Percentiles rank a stretch among this genome's conserved stretches.
Conservation (phyloP, 768 basidiomycete species). For the Leccinum subgranulosum region DNA sequence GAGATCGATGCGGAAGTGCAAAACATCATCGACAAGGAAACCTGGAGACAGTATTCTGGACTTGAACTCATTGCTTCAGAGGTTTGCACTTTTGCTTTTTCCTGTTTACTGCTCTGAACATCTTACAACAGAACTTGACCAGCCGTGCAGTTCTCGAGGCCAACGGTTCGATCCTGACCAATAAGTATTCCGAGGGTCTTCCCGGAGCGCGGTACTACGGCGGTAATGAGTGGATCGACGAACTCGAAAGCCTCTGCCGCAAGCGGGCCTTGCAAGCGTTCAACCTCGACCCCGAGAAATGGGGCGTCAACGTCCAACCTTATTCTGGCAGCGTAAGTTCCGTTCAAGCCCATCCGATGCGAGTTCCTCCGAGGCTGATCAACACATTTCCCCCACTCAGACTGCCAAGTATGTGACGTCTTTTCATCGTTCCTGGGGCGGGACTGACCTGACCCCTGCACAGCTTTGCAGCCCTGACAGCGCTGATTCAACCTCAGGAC, state of each 20-base stretch:
- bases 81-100: constrained; percentile 43
- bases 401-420: constrained; percentile 75
- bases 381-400: constrained; percentile 32
- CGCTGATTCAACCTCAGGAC: constrained; percentile 94
- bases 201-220: constrained; percentile 97
- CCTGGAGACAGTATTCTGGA: constrained; percentile 96
- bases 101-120: background rate
- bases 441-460: constrained; percentile 12
- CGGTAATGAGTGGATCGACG: constrained; percentile 97
- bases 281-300: constrained; percentile 86
- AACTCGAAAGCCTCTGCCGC: constrained; percentile 92
- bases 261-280: constrained; percentile 95
- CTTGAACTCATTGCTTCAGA: constrained; percentile 99
- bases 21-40: constrained; percentile 98
- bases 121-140: constrained; percentile 76
- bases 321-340: constrained; percentile 87
- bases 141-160: constrained; percentile 95
- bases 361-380: constrained; percentile 9
- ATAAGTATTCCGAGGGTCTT: constrained; percentile 99
- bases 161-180: constrained; percentile 97
- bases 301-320: constrained; percentile 99
- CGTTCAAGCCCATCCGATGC: constrained; percentile 12
- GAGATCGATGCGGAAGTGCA: constrained; percentile 94
- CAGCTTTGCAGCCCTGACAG: constrained; percentile 96
- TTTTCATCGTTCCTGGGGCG: background rate